Percentiles rank a stretch among this genome's conserved stretches.
phyloP scores from a whole-genome alignment of 495 filamentous ascomycete genomes.

The Aspergillus steynii region DNA sequence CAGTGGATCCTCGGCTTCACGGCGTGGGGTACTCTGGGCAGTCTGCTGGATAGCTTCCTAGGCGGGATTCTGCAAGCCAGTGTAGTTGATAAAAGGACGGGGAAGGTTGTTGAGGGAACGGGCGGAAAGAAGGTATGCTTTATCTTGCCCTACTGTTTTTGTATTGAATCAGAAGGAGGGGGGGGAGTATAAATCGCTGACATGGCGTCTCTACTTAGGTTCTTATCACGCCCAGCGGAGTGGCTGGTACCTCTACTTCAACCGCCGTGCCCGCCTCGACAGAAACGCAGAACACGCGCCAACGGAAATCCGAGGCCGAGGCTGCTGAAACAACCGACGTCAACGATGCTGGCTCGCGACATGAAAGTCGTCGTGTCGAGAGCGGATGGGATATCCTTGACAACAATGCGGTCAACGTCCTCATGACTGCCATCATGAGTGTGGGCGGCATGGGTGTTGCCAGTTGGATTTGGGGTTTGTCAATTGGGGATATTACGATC shows the following conservation, averaged over 20 bases:
- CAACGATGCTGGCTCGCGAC: constrained; percentile 35
- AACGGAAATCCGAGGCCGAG: neutral
- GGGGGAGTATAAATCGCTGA: neutral
- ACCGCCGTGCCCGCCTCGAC: neutral
- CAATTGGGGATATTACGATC: constrained; percentile 21
- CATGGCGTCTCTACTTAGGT: constrained; percentile 25
- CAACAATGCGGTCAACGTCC: constrained; percentile 90
- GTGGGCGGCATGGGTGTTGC: constrained; percentile 69
- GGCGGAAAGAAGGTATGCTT: constrained; percentile 72
- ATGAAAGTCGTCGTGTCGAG: constrained; percentile 70
- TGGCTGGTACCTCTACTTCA: neutral
- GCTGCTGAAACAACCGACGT: neutral
- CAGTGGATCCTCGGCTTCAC: constrained; percentile 61
- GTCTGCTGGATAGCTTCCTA: constrained; percentile 80
- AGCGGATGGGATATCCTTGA: constrained; percentile 77
- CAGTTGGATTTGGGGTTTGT: constrained; percentile 41
- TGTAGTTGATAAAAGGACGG: constrained; percentile 78
- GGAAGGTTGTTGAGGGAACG: constrained; percentile 85
- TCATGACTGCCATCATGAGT: constrained; percentile 85
- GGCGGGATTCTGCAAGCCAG: constrained; percentile 85
- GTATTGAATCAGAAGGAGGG: no score
- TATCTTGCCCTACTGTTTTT: constrained; percentile 27
- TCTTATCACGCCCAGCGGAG: constrained; percentile 20
- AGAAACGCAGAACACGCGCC: neutral
- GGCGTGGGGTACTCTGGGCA: constrained; percentile 72